Conservation (phyloP, 2,329 filamentous ascomycete species). For the Drechslerella stenobrocha region DNA sequence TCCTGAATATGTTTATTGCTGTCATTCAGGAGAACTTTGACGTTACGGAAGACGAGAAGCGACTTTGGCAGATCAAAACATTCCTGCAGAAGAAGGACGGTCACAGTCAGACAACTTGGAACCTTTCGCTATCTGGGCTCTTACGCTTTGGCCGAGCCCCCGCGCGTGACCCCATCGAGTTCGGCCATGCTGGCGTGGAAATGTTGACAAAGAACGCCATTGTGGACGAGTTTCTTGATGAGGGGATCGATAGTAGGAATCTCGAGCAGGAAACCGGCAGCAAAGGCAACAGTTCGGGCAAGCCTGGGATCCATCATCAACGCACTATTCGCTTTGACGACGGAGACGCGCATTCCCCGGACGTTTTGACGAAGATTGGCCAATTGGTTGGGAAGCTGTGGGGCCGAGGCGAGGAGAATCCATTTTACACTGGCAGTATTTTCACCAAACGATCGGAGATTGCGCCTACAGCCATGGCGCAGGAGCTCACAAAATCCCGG, state of each 20-base stretch:
- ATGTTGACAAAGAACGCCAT: conserved; percentile 97
- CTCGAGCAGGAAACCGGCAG: conserved; percentile 3
- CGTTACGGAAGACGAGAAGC: conserved; percentile 96
- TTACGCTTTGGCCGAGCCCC: conserved; percentile 67
- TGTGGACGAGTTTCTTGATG: conserved; percentile 86
- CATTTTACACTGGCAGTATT: conserved; percentile 85
- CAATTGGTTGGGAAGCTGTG: conserved; percentile 48
- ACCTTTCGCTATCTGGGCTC: conserved; percentile 74
- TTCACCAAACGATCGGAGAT: conserved; percentile 50
- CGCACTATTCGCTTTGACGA: conserved; percentile 54
- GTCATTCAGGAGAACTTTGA: conserved; percentile 99
- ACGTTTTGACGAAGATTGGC: conserved; percentile 37
- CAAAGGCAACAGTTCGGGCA: background rate
- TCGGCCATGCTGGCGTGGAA: conserved; percentile 89
- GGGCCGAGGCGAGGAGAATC: conserved; percentile 73
- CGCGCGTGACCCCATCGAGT: conserved; percentile 81
- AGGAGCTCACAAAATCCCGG: conserved; percentile 81
- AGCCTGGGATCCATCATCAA: conserved; percentile 41
- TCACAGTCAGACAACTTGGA: conserved; percentile 66
- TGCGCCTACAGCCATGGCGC: conserved; percentile 66
- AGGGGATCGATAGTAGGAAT: conserved; percentile 65
- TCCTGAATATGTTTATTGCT: conserved; percentile 99
- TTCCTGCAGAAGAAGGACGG: conserved; percentile 91
- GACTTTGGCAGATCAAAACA: conserved; percentile 90
- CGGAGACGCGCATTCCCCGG: conserved; percentile 50